Conservation (phyloP, 225 moss, liverwort and hornwort species). For the Takakia lepidozioides region DNA sequence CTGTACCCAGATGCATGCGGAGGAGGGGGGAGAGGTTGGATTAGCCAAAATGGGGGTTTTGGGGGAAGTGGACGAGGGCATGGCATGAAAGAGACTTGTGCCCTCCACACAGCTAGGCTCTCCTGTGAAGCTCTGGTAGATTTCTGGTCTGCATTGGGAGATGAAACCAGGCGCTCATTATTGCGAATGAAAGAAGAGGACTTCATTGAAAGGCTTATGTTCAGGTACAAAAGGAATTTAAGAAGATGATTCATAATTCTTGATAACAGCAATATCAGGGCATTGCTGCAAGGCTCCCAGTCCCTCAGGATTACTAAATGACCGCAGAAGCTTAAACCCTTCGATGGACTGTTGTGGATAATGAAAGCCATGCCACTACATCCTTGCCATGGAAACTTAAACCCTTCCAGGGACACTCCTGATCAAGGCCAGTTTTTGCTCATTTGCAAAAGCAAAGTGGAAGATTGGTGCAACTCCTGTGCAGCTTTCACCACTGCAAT, state of each 20-base stretch:
- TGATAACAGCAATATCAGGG: too few species aligned
- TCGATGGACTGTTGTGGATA: too few species aligned
- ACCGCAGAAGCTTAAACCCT: too few species aligned
- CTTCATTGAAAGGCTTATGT: constrained; percentile 98
- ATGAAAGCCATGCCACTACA: too few species aligned
- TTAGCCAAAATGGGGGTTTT: constrained; percentile 86
- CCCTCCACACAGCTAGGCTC: constrained; percentile 93
- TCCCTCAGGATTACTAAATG: too few species aligned
- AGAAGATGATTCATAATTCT: too few species aligned
- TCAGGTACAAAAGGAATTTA: constrained; percentile 76
- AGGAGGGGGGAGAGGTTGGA: constrained; percentile 99
- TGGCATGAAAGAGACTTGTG: constrained; percentile 96
- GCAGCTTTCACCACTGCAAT: too few species aligned
- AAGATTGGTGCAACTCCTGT: too few species aligned
- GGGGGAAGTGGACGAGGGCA: constrained; percentile 99
- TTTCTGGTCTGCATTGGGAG: constrained; percentile 99
- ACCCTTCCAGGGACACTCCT: too few species aligned
- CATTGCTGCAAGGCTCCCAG: constrained; percentile 1
- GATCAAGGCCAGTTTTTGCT: too few species aligned
- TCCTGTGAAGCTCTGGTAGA: constrained; percentile 99
- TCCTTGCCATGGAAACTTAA: too few species aligned
- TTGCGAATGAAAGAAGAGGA: constrained; percentile 99
- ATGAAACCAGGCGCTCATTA: constrained; percentile 88
- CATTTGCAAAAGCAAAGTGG: too few species aligned
- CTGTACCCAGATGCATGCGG: constrained; percentile 99